These are phyloP conservation scores for Neoboletus brunneissimus DNA, from an alignment of 768 basidiomycete genomes.

Conservation along the genomic window DNA sequence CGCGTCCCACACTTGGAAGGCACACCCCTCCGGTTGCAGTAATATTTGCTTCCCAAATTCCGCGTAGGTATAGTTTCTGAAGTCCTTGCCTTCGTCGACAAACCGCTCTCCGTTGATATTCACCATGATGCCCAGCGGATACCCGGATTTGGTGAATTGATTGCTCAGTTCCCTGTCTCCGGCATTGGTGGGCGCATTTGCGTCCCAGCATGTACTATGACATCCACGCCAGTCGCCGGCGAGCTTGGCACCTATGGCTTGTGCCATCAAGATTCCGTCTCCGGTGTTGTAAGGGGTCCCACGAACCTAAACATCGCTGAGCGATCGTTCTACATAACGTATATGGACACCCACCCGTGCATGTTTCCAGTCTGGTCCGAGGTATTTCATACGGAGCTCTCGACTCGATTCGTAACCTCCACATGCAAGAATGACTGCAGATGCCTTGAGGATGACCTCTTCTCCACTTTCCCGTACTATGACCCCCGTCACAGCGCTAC, in stretches of 20 bases:
- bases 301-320: constrained; percentile 44
- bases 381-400: constrained; percentile 48
- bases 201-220: constrained; percentile 72
- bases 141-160: constrained; percentile 72
- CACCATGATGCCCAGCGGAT: constrained; percentile 69
- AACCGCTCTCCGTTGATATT: constrained; percentile 57
- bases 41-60: constrained; percentile 63
- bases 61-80: constrained; percentile 71
- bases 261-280: constrained; percentile 57
- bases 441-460: constrained; percentile 36
- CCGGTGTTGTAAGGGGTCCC: constrained; percentile 73
- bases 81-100: constrained; percentile 72
- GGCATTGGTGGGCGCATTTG: constrained; percentile 47
- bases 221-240: constrained; percentile 69
- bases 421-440: constrained; percentile 57
- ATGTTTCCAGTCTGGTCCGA: constrained; percentile 57
- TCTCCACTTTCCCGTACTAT: constrained; percentile 40
- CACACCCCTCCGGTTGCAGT: constrained; percentile 53
- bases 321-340: background rate
- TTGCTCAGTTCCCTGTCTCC: constrained; percentile 63
- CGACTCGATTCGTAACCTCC: constrained; percentile 65
- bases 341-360: constrained; percentile 44
- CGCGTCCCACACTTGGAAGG: constrained; percentile 66
- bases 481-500: constrained; percentile 45
- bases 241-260: constrained; percentile 49